Conservation (phyloP, 2,329 filamentous ascomycete species). For the Pseudofabraea citricarpa region DNA sequence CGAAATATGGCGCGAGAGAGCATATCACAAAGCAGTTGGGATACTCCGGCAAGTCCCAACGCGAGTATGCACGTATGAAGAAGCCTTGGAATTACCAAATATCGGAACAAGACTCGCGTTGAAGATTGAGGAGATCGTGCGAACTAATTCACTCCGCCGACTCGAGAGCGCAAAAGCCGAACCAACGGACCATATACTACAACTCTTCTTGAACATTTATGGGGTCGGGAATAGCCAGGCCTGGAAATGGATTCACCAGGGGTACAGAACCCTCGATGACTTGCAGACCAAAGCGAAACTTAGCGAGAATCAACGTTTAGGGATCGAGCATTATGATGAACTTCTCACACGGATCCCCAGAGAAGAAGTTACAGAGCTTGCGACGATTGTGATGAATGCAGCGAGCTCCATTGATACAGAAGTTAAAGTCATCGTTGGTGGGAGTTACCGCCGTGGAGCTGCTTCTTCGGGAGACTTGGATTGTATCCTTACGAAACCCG, state of each 20-base stretch:
- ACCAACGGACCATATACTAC: slow-evolving; percentile 58
- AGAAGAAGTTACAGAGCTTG: slow-evolving; percentile 67
- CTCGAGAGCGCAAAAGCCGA: slow-evolving; percentile 68
- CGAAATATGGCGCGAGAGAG: slow-evolving; percentile 70
- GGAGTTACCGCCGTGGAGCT: slow-evolving; percentile 80
- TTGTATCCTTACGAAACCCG: slow-evolving; percentile 69
- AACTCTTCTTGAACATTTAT: slow-evolving; percentile 73
- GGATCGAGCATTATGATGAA: slow-evolving; percentile 75
- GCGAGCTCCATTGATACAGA: slow-evolving; percentile 55
- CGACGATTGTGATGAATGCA: slow-evolving; percentile 53
- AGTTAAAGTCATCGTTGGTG: slow-evolving; percentile 70
- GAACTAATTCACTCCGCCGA: slow-evolving; percentile 64
- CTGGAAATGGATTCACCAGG: slow-evolving; percentile 70
- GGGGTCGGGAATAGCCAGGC: slow-evolving; percentile 70
- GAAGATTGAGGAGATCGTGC: slow-evolving; percentile 87
- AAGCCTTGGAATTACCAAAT: slow-evolving; percentile 63
- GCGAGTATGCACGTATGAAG: slow-evolving; percentile 62
- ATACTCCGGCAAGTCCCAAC: slow-evolving; percentile 61
- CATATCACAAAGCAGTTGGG: slow-evolving; percentile 75
- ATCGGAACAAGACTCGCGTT: slow-evolving; percentile 70
- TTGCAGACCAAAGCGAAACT: slow-evolving; percentile 57
- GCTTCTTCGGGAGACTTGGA: slow-evolving; percentile 77
- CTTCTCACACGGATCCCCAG: slow-evolving; percentile 76
- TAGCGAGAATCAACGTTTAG: slow-evolving; percentile 65
- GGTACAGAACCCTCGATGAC: slow-evolving; percentile 70